Evolutionary conservation across 2,329 filamentous ascomycete genomes (phyloP), one percentile per base, ranked within the genome.

Genomic region (Cucurbitaria berberidis): DNA sequence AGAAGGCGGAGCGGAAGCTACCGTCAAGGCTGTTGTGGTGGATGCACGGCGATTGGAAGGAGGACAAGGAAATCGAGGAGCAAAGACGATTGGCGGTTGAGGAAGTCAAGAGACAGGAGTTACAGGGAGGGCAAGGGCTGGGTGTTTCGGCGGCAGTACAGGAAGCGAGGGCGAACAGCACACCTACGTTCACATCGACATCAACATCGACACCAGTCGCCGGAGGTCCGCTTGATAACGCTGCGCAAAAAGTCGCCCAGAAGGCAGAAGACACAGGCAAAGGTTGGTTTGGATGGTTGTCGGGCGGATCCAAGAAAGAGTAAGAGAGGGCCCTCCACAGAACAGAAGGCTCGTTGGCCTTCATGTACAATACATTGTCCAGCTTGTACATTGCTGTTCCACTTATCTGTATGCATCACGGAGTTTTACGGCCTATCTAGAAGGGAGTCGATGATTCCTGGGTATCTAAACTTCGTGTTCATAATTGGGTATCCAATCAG

Each of bases 201-300:
- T 53, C 53, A 29, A 47, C 63, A 11, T 59, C 64, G 22, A 60
- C 73, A 69, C 71, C 70, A 62, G 34, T 74, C 24, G 61, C 59
- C 13, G 79, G 80, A 11, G 80, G 80, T 1, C 76, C 77, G 35
- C 64, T 82, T 35, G 80, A 82, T 66, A 75, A 75, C 44, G 67
- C 78, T 60, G 79, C 77, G 26, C 73, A 77, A 35, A 68, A 75
- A 45, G 74, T 71, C n/a, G 62, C 67, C 5, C 59, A 74, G 40
- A 71, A 73, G 22, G 70, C 69, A 15, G 60, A 74, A 47, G 62
- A 75, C 48, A 70, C 68, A 8, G 67, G 72, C 59, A 77, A 75
- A 61, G 76, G 78, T 48, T 81, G 79, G 80, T 72, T 74, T 35
- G 76, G 74, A 48, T 80, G 79, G 79, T 53, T 76, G 26, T 68